Base-by-base conservation (phyloP, 306 rosid species). In the Quillaja saponaria region DNA sequence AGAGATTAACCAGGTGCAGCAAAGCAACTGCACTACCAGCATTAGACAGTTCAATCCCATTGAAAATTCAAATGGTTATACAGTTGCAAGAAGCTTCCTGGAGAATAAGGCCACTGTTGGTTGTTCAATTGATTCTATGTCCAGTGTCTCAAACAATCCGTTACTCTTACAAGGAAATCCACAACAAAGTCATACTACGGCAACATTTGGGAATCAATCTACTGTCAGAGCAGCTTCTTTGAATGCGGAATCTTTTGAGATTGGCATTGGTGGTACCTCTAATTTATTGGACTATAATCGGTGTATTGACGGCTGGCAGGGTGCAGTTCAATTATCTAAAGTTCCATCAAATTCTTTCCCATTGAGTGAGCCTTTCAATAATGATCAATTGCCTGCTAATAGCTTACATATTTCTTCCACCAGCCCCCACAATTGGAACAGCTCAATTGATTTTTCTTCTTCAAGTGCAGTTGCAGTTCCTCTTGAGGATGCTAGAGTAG, bases 1-100 rank as follows among this genome's bases (percentile, higher is more conserved):
- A 34, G 85, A 88, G 66, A 63, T 75, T 67, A 67, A 76, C 58
- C 88, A 74, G 44, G 71, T 85, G 69, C 87, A 87, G 54, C 86
- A 71, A 37, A 63, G 73, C 72, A 82, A 68, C 61, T 68, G 72
- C 52, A n/a, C 76, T 15, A 1, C 80, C 2, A 79, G 67, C 41
- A 61, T 75, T 21, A 72, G 86, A 5, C 87, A 75, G 58, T 49
- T 78, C 68, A 68, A 11, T 60, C 71, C 81, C 56, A 55, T 75
- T 16, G 84, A 71, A 53, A 66, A 80, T 59, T 62, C 84, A 34
- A 55, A 71, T 11, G 79, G 73, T 62, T 85, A 81, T 75, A 10
- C 78, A 18, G 78, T 60, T 45, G 49, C 84, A 4, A 57, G 78
- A 33, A 66, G 72, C 52, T 85, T 79, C 64, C 73, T 68, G 8